phyloP scores from a whole-genome alignment of 2,329 filamentous ascomycete genomes.

The Paecilomyces sp. region DNA sequence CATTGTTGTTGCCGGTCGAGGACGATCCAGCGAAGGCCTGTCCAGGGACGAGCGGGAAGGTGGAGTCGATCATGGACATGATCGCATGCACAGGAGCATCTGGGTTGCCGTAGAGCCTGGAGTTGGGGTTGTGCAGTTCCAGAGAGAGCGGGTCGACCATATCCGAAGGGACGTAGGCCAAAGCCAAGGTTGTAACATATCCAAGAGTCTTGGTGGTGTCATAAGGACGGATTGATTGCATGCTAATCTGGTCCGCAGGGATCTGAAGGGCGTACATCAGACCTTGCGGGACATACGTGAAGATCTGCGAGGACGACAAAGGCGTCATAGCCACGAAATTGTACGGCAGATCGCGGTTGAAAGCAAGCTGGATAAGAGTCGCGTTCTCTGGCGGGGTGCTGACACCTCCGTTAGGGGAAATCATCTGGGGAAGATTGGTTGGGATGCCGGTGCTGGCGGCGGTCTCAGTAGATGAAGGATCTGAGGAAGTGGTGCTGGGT shows the following conservation, averaged over 20 bases:
- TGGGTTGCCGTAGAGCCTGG: slow-evolving; percentile 66
- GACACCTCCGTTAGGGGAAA: slow-evolving; percentile 60
- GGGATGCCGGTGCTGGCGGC: slow-evolving; percentile 49
- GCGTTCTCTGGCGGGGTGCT: slow-evolving; percentile 55
- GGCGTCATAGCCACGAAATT: slow-evolving; percentile 66
- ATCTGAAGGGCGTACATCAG: slow-evolving; percentile 56
- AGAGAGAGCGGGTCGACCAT: slow-evolving; percentile 61
- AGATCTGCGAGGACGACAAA: slow-evolving; percentile 76
- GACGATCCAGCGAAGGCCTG: slow-evolving; percentile 35
- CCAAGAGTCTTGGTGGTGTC: slow-evolving; percentile 61
- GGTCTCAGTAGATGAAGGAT: slow-evolving; percentile 19
- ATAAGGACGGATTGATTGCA: slow-evolving; percentile 67
- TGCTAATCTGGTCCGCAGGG: slow-evolving; percentile 47
- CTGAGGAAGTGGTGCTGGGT: slow-evolving; percentile 10
- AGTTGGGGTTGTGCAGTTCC: slow-evolving; percentile 64
- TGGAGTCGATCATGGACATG: slow-evolving; percentile 74
- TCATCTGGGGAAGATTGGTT: slow-evolving; percentile 63
- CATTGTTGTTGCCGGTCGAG: slow-evolving; percentile 27
- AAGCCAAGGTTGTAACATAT: slow-evolving; percentile 74
- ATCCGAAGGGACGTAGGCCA: slow-evolving; percentile 67
- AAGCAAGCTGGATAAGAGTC: slow-evolving; percentile 74
- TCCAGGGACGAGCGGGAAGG: slow-evolving; percentile 61
- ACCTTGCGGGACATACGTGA: slow-evolving; percentile 66
- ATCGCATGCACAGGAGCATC: slow-evolving; percentile 61
- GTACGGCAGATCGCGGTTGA: slow-evolving; percentile 75